Conservation (phyloP, 2,329 filamentous ascomycete genomes). For the Corniculantispora saksenae region DNA sequence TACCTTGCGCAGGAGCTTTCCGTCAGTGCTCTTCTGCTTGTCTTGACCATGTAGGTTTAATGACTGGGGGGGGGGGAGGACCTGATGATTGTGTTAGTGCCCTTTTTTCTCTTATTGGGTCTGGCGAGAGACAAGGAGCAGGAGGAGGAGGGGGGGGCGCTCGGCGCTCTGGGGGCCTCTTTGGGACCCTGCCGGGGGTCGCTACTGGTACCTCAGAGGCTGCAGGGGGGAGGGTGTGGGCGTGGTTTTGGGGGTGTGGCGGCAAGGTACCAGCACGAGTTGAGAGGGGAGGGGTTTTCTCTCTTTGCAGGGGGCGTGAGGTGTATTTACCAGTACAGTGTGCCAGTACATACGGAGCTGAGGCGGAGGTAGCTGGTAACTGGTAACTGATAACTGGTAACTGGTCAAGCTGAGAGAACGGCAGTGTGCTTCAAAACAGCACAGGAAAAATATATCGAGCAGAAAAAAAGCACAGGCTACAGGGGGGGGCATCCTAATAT, state of each 20-base stretch:
- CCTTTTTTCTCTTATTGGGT: neutral
- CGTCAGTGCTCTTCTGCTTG: neutral
- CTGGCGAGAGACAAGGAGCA: neutral
- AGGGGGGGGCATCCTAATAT: neutral
- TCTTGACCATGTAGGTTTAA: neutral
- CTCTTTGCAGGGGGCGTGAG: too few species aligned
- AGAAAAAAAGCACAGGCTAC: neutral
- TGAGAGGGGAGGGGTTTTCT: too few species aligned
- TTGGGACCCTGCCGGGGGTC: neutral
- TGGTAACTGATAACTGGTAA: too few species aligned
- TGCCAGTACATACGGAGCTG: too few species aligned
- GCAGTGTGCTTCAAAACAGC: too few species aligned
- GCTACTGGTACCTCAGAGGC: neutral
- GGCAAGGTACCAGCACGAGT: too few species aligned
- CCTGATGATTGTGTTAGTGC: conserved; percentile 11
- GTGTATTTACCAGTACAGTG: too few species aligned
- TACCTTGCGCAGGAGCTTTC: neutral
- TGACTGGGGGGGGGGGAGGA: neutral
- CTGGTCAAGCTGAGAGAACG: too few species aligned
- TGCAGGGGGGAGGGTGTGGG: neutral
- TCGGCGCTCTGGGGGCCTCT: neutral
- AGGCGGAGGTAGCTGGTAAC: too few species aligned
- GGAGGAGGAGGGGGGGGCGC: neutral
- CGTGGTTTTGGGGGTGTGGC: too few species aligned
- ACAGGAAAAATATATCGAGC: neutral